Conservation (phyloP, 2,329 filamentous ascomycete species). For the Cordyceps pruinosa region DNA sequence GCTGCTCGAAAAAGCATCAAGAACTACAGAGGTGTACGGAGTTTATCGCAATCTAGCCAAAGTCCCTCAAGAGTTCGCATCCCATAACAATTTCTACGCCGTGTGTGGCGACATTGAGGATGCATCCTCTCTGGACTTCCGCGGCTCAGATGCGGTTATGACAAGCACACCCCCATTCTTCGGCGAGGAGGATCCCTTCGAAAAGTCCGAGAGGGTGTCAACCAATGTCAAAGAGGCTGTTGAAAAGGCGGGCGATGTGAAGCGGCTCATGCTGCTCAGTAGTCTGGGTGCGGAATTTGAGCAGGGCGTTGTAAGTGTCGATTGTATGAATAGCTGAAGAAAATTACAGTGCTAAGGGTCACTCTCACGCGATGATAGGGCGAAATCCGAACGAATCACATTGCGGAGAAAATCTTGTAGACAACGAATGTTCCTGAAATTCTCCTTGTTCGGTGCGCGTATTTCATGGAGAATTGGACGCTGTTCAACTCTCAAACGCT, state of each 20-base stretch:
- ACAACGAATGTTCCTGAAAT: constrained; percentile 18
- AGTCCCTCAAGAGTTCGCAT: constrained; percentile 18
- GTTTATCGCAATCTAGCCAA: constrained; percentile 20
- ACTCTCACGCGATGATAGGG: constrained; percentile 26
- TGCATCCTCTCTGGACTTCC: constrained; percentile 17
- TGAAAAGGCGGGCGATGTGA: constrained; percentile 20
- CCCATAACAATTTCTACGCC: constrained; percentile 18
- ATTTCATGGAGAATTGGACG: constrained; percentile 36
- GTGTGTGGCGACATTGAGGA: constrained; percentile 20
- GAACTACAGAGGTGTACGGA: constrained; percentile 11
- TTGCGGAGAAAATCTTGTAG: constrained; percentile 23
- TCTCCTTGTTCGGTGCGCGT: constrained; percentile 26
- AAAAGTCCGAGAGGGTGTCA: neutral
- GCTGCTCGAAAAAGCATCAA: constrained; percentile 17
- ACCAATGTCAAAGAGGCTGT: constrained; percentile 24
- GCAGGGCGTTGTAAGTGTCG: constrained; percentile 25
- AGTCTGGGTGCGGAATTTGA: constrained; percentile 28
- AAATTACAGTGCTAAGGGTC: too few relatives aligned
- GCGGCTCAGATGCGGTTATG: constrained; percentile 19
- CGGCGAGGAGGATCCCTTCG: constrained; percentile 14
- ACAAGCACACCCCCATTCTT: constrained; percentile 19
- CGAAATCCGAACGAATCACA: constrained; percentile 30
- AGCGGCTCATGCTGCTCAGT: constrained; percentile 25
- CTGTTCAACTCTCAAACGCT: constrained; percentile 20
- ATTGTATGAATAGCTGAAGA: too few relatives aligned